phyloP scores from a whole-genome alignment of 2,329 filamentous ascomycete species.

The Trichoderma atroviride region DNA sequence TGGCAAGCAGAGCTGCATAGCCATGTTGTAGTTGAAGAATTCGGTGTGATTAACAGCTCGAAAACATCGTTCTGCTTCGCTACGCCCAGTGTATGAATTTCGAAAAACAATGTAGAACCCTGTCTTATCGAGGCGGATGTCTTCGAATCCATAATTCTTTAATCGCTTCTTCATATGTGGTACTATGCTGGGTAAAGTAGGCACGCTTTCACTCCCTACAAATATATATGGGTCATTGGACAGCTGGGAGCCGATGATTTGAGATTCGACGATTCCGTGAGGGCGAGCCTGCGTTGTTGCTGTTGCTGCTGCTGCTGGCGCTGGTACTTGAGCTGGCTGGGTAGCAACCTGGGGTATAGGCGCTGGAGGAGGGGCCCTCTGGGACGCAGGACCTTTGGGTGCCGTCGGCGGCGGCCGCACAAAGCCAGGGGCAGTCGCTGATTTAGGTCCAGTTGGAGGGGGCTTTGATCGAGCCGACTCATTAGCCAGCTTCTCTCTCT shows the following conservation, averaged over 20 bases:
- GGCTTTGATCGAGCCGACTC: constrained; percentile 38
- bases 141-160: constrained; percentile 78
- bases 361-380: constrained; percentile 41
- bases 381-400: constrained; percentile 78
- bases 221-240: constrained; percentile 87
- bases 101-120: constrained; percentile 95
- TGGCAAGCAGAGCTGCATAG: constrained; percentile 72
- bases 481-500: constrained; percentile 61
- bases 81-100: constrained; percentile 72
- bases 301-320: constrained; percentile 31
- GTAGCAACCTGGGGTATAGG: not conserved
- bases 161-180: constrained; percentile 88
- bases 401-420: constrained; percentile 72
- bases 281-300: constrained; percentile 31
- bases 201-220: constrained; percentile 82
- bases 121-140: constrained; percentile 79
- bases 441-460: constrained; percentile 45
- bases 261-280: constrained; percentile 62
- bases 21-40: constrained; percentile 90
- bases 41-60: constrained; percentile 76
- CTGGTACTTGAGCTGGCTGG: constrained; percentile 26
- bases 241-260: constrained; percentile 68
- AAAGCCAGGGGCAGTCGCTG: constrained; percentile 35
- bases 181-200: constrained; percentile 81
- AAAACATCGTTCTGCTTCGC: constrained; percentile 81